Base-by-base conservation (phyloP, 1,284 basidiomycete genomes). In the Phlebopus sp. region DNA sequence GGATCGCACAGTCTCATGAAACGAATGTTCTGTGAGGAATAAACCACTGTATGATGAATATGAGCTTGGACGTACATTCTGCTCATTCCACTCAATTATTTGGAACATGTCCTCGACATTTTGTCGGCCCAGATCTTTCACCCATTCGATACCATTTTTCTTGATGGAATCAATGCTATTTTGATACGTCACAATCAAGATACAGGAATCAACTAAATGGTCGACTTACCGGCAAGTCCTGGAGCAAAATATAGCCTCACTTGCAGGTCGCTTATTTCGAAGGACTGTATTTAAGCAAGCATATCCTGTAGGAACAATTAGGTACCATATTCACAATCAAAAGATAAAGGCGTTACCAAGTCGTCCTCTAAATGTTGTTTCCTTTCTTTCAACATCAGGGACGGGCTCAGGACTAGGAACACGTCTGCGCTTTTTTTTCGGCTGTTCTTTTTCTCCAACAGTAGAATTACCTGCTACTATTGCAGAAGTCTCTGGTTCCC, bases 271-370 rank as follows among this genome's bases (percentile, higher is more conserved):
- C 54, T 75, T 76, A 50, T 77, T 84, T 41, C 91, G 78, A 4
- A 94, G 69, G 19, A 94, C 73, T 0, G 91, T 92, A 60, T 94
- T 94, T 39, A 94, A 67, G 60, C 91, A 94, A 1, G 92, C 91
- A 60, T 92, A 86, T 9, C 79, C 80, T 73, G 30, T 6, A 17
- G 11, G 38, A 15, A 34, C 18, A 37, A 29, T 50, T 39, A 18
- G 25, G 15, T 37, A 10, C 5, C 9, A 15, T 2, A 23, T 23
- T 14, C 29, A 52, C 36, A 32, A 51, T 35, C n/a, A 19, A 32
- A 32, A 15, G 42, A 38, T 25, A 46, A 34, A 14, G 7, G 53
- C 67, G 4, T 21, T 56, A 74, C 85, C 84, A 18, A 87, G 69
- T n/a, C 85, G 73, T 34, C 86, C 91, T 63, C 74, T 82, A 67